Evolutionary conservation across 208 protist genomes (phyloP), one percentile per base, ranked within the genome.

Genomic region (Crithidia acanthocephali): DNA sequence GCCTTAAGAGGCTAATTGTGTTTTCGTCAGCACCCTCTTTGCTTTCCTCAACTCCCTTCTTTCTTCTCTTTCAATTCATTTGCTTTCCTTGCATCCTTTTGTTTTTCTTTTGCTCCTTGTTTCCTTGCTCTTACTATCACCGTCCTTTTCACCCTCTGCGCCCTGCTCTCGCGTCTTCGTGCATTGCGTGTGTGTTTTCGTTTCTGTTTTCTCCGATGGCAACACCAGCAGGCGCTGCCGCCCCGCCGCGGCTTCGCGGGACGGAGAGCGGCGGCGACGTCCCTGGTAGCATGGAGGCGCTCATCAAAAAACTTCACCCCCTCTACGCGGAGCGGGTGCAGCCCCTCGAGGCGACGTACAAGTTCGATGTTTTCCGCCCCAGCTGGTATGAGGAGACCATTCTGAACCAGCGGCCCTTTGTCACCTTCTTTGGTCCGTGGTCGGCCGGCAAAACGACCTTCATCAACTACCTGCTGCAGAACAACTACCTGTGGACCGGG

Each of bases 391-490:
- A 90, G 45, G 86, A 91, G 33, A 83, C 81, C 13, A 84, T 94
- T 35, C 61, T 79, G 30, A 86, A 86, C 73, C 66, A 85, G 63
- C 80, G 79, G 15, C 89, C 89, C 13, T 85, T 88, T 63, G 66
- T 94, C 62, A 88, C 79, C 3, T 77, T 94, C 48, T 91, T 94
- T 53, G 89, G 89, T 0, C 89, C 89, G 18, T 94, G 86, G 86
- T 94, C 89, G 8, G 53, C 86, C 18, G 89, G 89, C 58, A 94
- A 94, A 71, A 86, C 79, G 30, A 89, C 83, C 18, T 94, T 94
- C 72, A 94, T 94, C 66, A 94, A 94, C 75, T 76, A 92, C 72
- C 67, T 94, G 22, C 71, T 94, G 42, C 84, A 92, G 65, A 78
- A 82, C 35, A 86, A 90, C 67, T 79, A 89, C 59, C 75, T 94